phyloP scores from a whole-genome alignment of 768 basidiomycete genomes.

The Punctularia strigosozonata region DNA sequence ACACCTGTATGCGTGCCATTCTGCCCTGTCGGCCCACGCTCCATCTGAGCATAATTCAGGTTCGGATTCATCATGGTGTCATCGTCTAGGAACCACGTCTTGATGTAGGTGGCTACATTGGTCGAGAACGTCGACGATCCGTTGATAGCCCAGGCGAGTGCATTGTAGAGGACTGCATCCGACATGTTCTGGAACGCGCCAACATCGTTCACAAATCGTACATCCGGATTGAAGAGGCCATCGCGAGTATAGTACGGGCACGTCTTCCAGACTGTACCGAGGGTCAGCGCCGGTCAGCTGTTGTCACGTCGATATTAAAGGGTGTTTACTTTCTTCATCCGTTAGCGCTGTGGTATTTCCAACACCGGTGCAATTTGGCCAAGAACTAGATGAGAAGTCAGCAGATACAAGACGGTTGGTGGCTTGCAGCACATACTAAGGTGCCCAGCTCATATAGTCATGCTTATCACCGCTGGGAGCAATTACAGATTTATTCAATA shows the following conservation, averaged over 20 bases:
- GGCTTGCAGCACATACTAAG: conserved; percentile 34
- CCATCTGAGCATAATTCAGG: conserved; percentile 30
- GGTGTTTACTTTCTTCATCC: conserved; percentile 31
- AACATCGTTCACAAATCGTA: conserved; percentile 39
- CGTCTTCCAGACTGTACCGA: conserved; percentile 36
- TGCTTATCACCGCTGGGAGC: conserved; percentile 43
- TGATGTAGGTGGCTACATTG: conserved; percentile 30
- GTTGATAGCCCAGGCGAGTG: conserved; percentile 40
- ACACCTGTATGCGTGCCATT: conserved; percentile 39
- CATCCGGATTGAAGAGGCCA: conserved; percentile 56
- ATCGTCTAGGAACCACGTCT: conserved; percentile 48
- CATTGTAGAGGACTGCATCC: conserved; percentile 51
- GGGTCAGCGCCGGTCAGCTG: background rate
- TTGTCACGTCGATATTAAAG: background rate
- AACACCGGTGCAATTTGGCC: conserved; percentile 50
- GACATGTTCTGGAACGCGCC: conserved; percentile 42
- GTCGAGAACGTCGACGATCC: conserved; percentile 29
- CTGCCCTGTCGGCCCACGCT: conserved; percentile 14
- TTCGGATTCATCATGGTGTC: conserved; percentile 55
- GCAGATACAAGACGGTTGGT: background rate
- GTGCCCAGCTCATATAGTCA: conserved; percentile 63
- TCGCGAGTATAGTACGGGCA: conserved; percentile 48
- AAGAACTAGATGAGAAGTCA: conserved; percentile 26
- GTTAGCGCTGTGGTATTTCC: conserved; percentile 47
- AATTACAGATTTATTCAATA: conserved; percentile 32